phyloP scores from a whole-genome alignment of 2,329 filamentous ascomycete species.

The Zalaria sp. region DNA sequence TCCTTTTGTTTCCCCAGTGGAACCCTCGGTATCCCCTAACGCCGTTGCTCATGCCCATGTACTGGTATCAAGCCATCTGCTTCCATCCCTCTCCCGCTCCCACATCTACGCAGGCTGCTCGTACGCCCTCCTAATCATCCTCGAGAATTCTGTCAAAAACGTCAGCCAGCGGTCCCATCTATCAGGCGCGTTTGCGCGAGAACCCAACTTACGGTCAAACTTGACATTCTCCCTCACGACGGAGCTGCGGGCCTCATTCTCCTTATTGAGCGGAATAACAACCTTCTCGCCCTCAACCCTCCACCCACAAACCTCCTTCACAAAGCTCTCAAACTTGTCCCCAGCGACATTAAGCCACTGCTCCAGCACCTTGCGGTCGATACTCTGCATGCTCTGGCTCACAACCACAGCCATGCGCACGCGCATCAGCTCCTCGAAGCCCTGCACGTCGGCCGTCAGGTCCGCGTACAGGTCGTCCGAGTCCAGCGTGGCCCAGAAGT shows the following conservation, averaged over 20 bases:
- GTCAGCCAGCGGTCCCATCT: background rate
- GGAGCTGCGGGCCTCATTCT: slow-evolving; percentile 93
- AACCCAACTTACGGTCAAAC: slow-evolving; percentile 48
- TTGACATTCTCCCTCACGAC: slow-evolving; percentile 93
- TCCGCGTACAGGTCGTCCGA: slow-evolving; percentile 93
- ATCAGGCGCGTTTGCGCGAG: no score
- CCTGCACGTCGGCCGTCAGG: slow-evolving; percentile 81
- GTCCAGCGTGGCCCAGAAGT: slow-evolving; percentile 89
- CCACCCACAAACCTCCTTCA: slow-evolving; percentile 58
- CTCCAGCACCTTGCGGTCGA: slow-evolving; percentile 35
- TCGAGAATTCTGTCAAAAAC: slow-evolving; percentile 43
- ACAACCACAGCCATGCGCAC: slow-evolving; percentile 80
- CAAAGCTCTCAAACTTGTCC: slow-evolving; percentile 34
- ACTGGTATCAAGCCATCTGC: background rate
- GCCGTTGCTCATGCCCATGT: background rate
- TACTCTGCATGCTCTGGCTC: slow-evolving; percentile 71
- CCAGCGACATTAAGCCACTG: slow-evolving; percentile 34
- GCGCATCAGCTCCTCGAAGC: slow-evolving; percentile 89
- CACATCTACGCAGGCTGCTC: slow-evolving; percentile 52
- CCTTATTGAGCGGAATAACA: slow-evolving; percentile 77
- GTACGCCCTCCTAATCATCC: slow-evolving; percentile 72
- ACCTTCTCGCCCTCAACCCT: slow-evolving; percentile 54
- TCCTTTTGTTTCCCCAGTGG: background rate
- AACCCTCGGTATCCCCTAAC: background rate
- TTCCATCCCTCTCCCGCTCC: background rate